Evolutionary conservation across 192 early-diverging fungal genomes (phyloP).

Genomic region (Umbelopsis sp.): DNA sequence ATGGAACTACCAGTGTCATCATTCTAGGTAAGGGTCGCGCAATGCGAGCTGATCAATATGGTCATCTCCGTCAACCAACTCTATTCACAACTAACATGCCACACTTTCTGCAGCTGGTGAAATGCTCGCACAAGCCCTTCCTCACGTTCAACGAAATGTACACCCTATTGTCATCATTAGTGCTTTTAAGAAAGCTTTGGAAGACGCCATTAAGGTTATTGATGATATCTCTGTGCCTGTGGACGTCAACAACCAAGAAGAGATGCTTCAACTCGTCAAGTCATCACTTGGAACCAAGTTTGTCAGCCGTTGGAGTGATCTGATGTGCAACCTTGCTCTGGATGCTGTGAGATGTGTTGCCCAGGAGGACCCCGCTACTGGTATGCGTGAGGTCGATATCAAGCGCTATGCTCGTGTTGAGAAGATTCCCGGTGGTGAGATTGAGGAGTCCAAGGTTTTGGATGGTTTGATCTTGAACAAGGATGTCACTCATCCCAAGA

Average conservation of each 20-base stretch:
- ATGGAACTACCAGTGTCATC: slow-evolving; percentile 98
- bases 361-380: slow-evolving; percentile 56
- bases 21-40: slow-evolving; percentile 75
- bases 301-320: slow-evolving; percentile 91
- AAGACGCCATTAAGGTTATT: slow-evolving; percentile 87
- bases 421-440: slow-evolving; percentile 98
- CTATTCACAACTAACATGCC: neutral
- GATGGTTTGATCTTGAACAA: slow-evolving; percentile 99
- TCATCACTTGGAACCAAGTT: slow-evolving; percentile 97
- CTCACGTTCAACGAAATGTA: slow-evolving; percentile 96
- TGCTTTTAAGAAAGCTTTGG: slow-evolving; percentile 91
- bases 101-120: slow-evolving; percentile 80
- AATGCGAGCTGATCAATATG: neutral
- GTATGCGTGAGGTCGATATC: slow-evolving; percentile 93
- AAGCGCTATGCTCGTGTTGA: slow-evolving; percentile 98
- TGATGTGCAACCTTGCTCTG: slow-evolving; percentile 97
- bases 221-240: slow-evolving; percentile 85
- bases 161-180: slow-evolving; percentile 97
- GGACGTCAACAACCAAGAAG: slow-evolving; percentile 77
- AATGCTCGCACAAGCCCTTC: slow-evolving; percentile 86
- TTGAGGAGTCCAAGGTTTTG: slow-evolving; percentile 93
- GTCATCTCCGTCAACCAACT: neutral
- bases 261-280: slow-evolving; percentile 94
- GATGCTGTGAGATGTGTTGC: slow-evolving; percentile 94
- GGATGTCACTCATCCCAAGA: slow-evolving; percentile 98